Evolutionary conservation across 2,329 filamentous ascomycete species (phyloP).

Genomic region (Didymella sp.): DNA sequence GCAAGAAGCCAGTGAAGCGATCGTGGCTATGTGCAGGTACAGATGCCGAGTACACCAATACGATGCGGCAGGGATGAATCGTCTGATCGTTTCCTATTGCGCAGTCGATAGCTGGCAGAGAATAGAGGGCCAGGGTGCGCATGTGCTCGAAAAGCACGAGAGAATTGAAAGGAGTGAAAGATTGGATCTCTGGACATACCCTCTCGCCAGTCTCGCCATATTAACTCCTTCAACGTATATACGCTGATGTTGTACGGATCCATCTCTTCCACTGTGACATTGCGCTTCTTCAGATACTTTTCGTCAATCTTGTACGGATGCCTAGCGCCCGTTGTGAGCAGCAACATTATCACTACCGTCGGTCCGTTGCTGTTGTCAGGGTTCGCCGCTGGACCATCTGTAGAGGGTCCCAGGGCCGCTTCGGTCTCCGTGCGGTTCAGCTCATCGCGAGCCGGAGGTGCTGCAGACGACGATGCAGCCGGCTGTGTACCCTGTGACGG

Average conservation of each 20-base stretch:
- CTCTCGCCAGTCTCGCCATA: slow-evolving; percentile 88
- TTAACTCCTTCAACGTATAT: slow-evolving; percentile 92
- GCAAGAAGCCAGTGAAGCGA: slow-evolving; percentile 8
- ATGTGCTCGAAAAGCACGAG: not conserved
- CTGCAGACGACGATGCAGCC: slow-evolving; percentile 27
- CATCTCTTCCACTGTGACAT: slow-evolving; percentile 74
- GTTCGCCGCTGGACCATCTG: slow-evolving; percentile 52
- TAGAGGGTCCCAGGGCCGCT: slow-evolving; percentile 55
- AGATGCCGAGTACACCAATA: slow-evolving; percentile 6
- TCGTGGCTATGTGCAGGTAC: slow-evolving; percentile 18
- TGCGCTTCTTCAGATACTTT: slow-evolving; percentile 81
- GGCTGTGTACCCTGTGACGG: slow-evolving; percentile 22
- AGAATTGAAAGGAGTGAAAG: not conserved
- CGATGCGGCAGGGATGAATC: slow-evolving; percentile 2
- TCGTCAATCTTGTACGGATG: slow-evolving; percentile 92
- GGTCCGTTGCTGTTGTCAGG: slow-evolving; percentile 50
- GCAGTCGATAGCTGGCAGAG: not conserved
- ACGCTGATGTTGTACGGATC: slow-evolving; percentile 91
- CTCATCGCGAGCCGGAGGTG: slow-evolving; percentile 34
- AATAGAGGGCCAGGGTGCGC: not conserved
- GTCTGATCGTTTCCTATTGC: slow-evolving; percentile 12
- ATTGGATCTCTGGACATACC: slow-evolving; percentile 53
- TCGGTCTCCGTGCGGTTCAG: slow-evolving; percentile 52
- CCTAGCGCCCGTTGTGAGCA: slow-evolving; percentile 80
- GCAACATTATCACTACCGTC: slow-evolving; percentile 76